Conservation (phyloP, 306 rosid genomes). For the Quercus cerris region DNA sequence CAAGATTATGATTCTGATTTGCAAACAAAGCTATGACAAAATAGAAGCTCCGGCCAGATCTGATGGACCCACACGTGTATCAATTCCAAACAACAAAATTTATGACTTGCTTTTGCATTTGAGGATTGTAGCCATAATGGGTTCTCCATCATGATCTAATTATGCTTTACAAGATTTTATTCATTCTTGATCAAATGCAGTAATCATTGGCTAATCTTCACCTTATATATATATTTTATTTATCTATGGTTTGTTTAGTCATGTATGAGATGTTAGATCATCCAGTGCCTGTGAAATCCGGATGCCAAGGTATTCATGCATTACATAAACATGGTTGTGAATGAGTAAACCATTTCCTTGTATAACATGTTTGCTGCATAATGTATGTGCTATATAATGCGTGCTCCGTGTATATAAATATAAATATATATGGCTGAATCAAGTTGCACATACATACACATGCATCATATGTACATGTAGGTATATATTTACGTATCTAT, state of each 20-base stretch:
- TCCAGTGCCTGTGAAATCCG: not conserved
- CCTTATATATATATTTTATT: too few relatives aligned
- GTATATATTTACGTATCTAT: not conserved
- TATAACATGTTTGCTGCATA: not conserved
- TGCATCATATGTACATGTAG: too few relatives aligned
- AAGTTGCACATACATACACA: too few relatives aligned
- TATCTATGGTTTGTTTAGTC: too few relatives aligned
- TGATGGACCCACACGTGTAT: constrained; percentile 45
- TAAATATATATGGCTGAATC: not conserved
- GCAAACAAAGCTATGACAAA: constrained; percentile 40
- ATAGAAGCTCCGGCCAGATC: constrained; percentile 37
- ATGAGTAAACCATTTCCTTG: not conserved
- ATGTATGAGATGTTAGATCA: not conserved
- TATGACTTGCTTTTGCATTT: constrained; percentile 16
- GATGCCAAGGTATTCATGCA: not conserved
- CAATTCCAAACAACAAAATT: constrained; percentile 33
- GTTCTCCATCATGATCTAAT: not conserved
- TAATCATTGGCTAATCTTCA: not conserved
- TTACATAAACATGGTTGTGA: too few relatives aligned
- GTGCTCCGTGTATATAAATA: too few relatives aligned
- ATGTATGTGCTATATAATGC: too few relatives aligned
- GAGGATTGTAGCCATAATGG: not conserved
- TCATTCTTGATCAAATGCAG: not conserved
- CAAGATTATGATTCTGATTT: constrained; percentile 77
- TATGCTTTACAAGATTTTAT: not conserved